These are phyloP conservation scores for Picochlorum sp. DNA, from an alignment of 139 green algal species.

Conservation along the genomic window DNA sequence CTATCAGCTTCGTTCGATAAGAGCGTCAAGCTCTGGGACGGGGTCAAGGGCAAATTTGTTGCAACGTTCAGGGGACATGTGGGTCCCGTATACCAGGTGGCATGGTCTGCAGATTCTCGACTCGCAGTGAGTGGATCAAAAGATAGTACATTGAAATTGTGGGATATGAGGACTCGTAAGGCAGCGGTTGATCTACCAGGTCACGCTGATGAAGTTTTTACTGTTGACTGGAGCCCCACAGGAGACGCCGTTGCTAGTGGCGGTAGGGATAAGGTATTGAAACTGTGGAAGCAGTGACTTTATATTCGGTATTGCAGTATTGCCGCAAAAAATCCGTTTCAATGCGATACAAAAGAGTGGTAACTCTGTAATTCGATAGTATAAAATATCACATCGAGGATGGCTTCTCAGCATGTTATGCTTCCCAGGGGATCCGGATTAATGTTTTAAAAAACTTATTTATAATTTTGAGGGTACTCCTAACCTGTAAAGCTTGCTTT, in stretches of 20 bases:
- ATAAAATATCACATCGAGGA: no score
- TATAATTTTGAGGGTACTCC: no score
- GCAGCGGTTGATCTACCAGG: constrained; percentile 89
- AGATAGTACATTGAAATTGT: constrained; percentile 94
- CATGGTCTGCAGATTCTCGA: constrained; percentile 86
- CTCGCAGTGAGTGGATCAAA: constrained; percentile 88
- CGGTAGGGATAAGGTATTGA: constrained; percentile 91
- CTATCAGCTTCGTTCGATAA: constrained; percentile 95
- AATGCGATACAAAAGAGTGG: no score
- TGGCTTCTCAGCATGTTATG: no score
- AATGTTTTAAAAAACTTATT: no score
- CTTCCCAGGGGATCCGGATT: no score
- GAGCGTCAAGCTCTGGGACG: constrained; percentile 94
- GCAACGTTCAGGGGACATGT: constrained; percentile 87
- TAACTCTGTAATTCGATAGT: no score
- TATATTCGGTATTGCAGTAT: no score
- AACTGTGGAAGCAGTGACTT: constrained; percentile 80
- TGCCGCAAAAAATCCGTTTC: no score
- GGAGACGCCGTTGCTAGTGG: constrained; percentile 80
- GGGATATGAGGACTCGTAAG: constrained; percentile 51
- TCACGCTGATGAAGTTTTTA: constrained; percentile 79
- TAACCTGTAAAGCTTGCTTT: no score
- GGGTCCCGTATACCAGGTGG: constrained; percentile 90
- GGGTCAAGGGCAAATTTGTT: constrained; percentile 81
- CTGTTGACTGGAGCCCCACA: constrained; percentile 88